These are phyloP conservation scores for Eimeria mitis DNA, from an alignment of 169 alveolate genomes.

Conservation along the genomic window DNA sequence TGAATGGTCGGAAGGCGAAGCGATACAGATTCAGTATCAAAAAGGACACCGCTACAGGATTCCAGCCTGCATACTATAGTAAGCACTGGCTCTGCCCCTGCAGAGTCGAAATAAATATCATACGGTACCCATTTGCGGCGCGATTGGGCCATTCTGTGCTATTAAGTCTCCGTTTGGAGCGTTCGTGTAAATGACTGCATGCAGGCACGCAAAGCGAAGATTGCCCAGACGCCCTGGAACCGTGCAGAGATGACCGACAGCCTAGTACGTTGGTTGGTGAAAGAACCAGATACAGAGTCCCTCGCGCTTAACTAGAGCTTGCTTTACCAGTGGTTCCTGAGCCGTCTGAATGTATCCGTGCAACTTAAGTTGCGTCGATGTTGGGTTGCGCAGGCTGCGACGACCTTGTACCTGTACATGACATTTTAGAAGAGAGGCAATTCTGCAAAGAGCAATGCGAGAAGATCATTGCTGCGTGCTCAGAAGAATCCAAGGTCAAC, in stretches of 20 bases:
- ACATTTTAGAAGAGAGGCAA: background rate
- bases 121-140: background rate
- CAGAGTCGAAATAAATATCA: background rate
- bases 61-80: slow-evolving; percentile 16
- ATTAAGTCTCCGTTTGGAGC: background rate
- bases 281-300: background rate
- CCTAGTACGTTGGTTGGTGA: slow-evolving; percentile 39
- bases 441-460: slow-evolving; percentile 42
- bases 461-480: slow-evolving; percentile 1
- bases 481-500: background rate
- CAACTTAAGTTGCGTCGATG: background rate
- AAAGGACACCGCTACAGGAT: background rate
- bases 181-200: background rate
- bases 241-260: slow-evolving; percentile 59
- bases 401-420: slow-evolving; percentile 44
- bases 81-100: slow-evolving; percentile 1
- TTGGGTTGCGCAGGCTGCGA: slow-evolving; percentile 54
- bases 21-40: slow-evolving; percentile 30
- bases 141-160: background rate
- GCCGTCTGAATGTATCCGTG: background rate
- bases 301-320: background rate
- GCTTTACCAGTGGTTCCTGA: background rate
- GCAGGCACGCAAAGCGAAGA: slow-evolving; percentile 52
- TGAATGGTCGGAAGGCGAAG: slow-evolving; percentile 29
- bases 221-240: slow-evolving; percentile 35